Conservation (phyloP, 352 stramenopile species). For the Pythium monospermum region DNA sequence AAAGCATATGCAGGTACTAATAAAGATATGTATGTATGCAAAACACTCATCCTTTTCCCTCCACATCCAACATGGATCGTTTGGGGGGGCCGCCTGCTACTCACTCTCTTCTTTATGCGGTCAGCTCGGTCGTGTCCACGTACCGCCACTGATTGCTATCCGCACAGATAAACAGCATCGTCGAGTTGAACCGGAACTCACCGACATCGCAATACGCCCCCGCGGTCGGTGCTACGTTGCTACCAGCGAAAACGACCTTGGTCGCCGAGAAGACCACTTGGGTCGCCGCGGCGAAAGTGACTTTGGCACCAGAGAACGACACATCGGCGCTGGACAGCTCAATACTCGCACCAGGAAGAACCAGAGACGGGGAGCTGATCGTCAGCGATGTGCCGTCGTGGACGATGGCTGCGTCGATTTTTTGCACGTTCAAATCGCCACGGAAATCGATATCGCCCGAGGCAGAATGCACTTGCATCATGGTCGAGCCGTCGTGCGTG, state of each 20-base stretch:
- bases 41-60: too few relatives aligned
- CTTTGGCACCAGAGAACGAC: not conserved
- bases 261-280: slow-evolving; percentile 1
- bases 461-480: slow-evolving; percentile 18
- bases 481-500: not conserved
- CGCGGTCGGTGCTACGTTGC: not conserved
- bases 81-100: not conserved
- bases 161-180: slow-evolving; percentile 24
- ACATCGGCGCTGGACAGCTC: not conserved
- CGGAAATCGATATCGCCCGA: slow-evolving; percentile 25
- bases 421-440: slow-evolving; percentile 23
- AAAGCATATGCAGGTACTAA: not conserved
- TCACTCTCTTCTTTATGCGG: too few relatives aligned
- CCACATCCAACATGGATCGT: not conserved
- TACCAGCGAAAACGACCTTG: slow-evolving; percentile 22
- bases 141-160: slow-evolving; percentile 1
- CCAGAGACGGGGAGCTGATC: slow-evolving; percentile 20
- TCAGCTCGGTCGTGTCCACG: slow-evolving; percentile 3
- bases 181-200: slow-evolving; percentile 25
- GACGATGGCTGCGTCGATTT: slow-evolving; percentile 18
- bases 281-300: slow-evolving; percentile 11
- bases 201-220: slow-evolving; percentile 13
- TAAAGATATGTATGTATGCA: too few relatives aligned
- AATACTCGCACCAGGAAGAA: slow-evolving; percentile 2
- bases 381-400: slow-evolving; percentile 31